A percentile compares a stretch with the other conserved stretches of the same genome.
These are phyloP conservation scores for Chaetomidium leptoderma DNA, from an alignment of 495 filamentous ascomycete genomes.

Conservation along the genomic window DNA sequence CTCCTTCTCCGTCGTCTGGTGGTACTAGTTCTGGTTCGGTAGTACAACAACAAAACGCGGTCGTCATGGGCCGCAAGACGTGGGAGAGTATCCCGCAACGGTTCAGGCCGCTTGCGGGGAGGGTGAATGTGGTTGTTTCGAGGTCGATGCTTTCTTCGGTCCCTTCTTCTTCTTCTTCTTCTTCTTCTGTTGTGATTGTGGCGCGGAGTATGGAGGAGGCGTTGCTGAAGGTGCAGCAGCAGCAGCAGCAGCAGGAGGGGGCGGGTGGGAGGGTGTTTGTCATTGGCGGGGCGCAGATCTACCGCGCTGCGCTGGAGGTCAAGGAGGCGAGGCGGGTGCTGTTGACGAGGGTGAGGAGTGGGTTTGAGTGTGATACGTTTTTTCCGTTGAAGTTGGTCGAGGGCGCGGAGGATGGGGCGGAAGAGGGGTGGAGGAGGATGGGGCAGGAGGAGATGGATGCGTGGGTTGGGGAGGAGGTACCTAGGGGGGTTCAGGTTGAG, in stretches of 20 bases:
- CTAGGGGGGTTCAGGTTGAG: conserved; percentile 50
- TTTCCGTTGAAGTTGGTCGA: conserved; percentile 62
- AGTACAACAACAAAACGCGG: conserved; percentile 57
- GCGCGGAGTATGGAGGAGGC: conserved; percentile 55
- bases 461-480: conserved; percentile 58
- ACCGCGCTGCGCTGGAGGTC: conserved; percentile 59
- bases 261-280: conserved; percentile 62
- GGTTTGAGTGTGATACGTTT: conserved; percentile 85
- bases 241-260: background rate
- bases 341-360: conserved; percentile 57
- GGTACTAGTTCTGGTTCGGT: background rate
- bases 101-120: conserved; percentile 72
- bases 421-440: conserved; percentile 45
- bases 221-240: conserved; percentile 26
- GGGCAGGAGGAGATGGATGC: conserved; percentile 47
- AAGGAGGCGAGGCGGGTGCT: conserved; percentile 51
- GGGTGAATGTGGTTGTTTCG: conserved; percentile 75
- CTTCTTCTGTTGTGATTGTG: conserved; percentile 16
- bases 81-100: conserved; percentile 77
- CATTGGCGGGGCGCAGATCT: conserved; percentile 88
- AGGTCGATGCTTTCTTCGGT: conserved; percentile 28
- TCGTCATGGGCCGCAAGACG: conserved; percentile 97
- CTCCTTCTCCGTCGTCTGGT: background rate
- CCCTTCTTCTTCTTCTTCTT: background rate
- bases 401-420: conserved; percentile 22